Base-by-base conservation (phyloP, 345 rosid genomes). In the Cardamine chenopodiifolia region DNA sequence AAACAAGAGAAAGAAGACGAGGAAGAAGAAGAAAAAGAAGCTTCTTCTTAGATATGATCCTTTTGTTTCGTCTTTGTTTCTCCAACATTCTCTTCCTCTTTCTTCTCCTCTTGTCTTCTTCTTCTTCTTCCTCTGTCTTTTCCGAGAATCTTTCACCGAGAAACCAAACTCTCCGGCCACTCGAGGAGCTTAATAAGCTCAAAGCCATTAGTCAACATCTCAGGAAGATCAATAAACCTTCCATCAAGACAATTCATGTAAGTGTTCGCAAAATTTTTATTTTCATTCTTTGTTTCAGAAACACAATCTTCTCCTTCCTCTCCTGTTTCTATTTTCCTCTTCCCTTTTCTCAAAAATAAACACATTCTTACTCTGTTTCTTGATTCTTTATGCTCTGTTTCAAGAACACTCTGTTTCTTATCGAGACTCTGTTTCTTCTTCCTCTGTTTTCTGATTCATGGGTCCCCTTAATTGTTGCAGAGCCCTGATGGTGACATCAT, bases 401-500 rank as follows among this genome's bases (percentile, higher is more conserved):
- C n/a, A n/a, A n/a, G n/a, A n/a, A n/a, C n/a, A n/a, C n/a, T n/a
- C n/a, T n/a, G n/a, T n/a, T n/a, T 69, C 18, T 28, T 19, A 15
- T n/a, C 18, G n/a, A 10, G 62, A 53, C 62, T 53, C 23, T 25
- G 42, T 44, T 59, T 48, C 23, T n/a, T 47, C 22, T 25, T 13
- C 7, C 55, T 8, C 23, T 28, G 7, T 12, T 25, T n/a, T 23
- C 64, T 71, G 25, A 78, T 57, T 44, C 4, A 50, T 78, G 72
- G 62, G 62, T 60, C 65, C 65, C 67, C 0, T 49, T 59, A n/a
- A 5, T 34, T 65, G 78, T 45, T 65, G 82, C 92, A 95, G 99
- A 95, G 93, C 76, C 83, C 92, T 15, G 94, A 89, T 64, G 97
- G 97, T 49, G 99, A 96, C 84, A 54, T 87, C 17, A 87, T 96